phyloP scores from a whole-genome alignment of 805 yeast genomes.

The Candida palmyrensis region DNA sequence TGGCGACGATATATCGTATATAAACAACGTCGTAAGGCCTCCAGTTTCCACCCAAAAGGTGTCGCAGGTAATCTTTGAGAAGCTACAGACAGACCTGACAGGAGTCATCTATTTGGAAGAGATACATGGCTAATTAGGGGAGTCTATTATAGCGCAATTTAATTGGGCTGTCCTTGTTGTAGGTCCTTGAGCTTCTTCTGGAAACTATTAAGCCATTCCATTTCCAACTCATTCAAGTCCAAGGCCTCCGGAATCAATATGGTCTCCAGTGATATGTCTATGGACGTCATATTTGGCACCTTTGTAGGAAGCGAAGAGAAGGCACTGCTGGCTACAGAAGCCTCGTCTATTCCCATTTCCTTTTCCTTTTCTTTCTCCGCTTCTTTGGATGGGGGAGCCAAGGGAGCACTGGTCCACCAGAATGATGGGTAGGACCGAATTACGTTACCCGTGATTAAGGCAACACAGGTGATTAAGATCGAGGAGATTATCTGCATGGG shows the following conservation, averaged over 20 bases:
- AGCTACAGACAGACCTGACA: conserved; percentile 41
- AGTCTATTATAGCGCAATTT: not conserved
- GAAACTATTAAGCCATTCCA: conserved; percentile 22
- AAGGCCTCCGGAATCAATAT: conserved; percentile 19
- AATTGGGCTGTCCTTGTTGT: not conserved
- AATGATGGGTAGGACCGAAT: conserved; percentile 48
- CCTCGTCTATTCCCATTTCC: not conserved
- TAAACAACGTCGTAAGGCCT: conserved; percentile 53
- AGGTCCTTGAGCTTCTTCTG: conserved; percentile 7
- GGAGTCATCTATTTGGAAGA: conserved; percentile 62
- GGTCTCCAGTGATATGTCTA: conserved; percentile 12
- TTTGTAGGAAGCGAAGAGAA: no score
- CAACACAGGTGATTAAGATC: conserved; percentile 43
- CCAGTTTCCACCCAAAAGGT: conserved; percentile 65
- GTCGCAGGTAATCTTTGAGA: conserved; percentile 52
- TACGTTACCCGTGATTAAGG: conserved; percentile 51
- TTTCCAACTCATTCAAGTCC: conserved; percentile 19
- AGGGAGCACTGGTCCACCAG: conserved; percentile 50
- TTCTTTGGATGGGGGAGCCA: conserved; percentile 6
- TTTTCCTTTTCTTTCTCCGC: conserved; percentile 3
- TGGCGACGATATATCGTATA: conserved; percentile 26
- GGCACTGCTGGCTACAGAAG: no score
- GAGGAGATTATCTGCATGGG: conserved; percentile 50
- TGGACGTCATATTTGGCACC: conserved; percentile 8
- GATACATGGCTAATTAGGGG: conserved; percentile 17